Conservation (phyloP, 306 rosid genomes). For the Dryas drummondii region DNA sequence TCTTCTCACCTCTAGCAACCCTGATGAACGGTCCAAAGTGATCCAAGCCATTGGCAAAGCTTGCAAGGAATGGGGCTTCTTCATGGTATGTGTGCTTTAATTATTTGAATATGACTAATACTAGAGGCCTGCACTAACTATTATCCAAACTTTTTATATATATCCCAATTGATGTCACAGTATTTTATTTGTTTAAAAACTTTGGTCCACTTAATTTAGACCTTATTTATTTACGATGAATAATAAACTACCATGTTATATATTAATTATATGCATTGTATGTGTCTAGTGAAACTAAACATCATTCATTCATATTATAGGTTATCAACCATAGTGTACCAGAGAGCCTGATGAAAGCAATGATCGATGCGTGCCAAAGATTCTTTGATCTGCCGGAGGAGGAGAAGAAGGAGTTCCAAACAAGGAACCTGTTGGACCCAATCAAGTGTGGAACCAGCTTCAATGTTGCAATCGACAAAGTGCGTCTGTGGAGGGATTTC, state of each 20-base stretch:
- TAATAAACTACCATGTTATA: no score
- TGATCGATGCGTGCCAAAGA: slow-evolving; percentile 25
- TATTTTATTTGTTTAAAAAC: no score
- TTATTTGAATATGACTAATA: no score
- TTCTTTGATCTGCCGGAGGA: slow-evolving; percentile 37
- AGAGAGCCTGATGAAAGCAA: slow-evolving; percentile 29
- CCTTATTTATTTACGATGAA: no score
- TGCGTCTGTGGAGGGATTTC: slow-evolving; percentile 56
- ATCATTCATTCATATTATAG: slow-evolving; percentile 8
- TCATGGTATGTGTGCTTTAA: background rate
- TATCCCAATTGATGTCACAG: no score
- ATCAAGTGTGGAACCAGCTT: slow-evolving; percentile 53
- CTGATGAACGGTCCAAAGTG: slow-evolving; percentile 19
- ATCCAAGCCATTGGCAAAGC: background rate
- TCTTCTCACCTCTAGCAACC: slow-evolving; percentile 2
- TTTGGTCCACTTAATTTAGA: no score
- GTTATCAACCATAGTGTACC: slow-evolving; percentile 46
- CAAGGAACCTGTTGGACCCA: slow-evolving; percentile 35
- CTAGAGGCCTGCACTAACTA: no score
- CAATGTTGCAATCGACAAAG: slow-evolving; percentile 28
- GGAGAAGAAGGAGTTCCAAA: slow-evolving; percentile 43
- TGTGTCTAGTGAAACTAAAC: no score
- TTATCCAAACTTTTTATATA: no score
- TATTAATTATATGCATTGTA: no score
- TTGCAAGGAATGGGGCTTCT: background rate